Base-by-base conservation (phyloP, 2,329 filamentous ascomycete species). In the Beauveria scarabaeidicola region DNA sequence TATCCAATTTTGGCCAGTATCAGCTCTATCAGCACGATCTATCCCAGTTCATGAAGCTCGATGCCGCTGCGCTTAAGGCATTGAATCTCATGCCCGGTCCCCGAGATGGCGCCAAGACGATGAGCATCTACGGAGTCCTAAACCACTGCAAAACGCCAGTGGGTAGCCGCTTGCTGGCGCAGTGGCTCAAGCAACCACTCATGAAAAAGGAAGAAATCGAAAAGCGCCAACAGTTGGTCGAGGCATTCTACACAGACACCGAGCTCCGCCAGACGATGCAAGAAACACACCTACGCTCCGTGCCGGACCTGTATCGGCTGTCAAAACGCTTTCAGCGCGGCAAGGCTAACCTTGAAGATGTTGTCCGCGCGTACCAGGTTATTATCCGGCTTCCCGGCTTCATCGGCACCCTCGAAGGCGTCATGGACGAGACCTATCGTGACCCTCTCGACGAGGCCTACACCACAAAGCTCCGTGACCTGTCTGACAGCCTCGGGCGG, bases 91-190 rank as follows among this genome's bases (percentile, higher is more conserved):
- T 99, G 92, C 95, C 94, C 5, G 93, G 94, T 5, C 90, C 90
- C 0, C 86, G 91, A 64, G 94, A 99, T 69, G 94, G 94, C 2
- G 84, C 91, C n/a, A 97, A 97, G 77, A 95, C 85, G 1, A 99
- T 99, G 94, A 97, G 92, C 69, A 73, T 99, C 56, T 99, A 90
- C 67, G 94, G 94, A 0, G 77, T 99, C 19, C 79, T 99, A 46
- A 97, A 99, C 68, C 92, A 97, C 73, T 99, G 94, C 85, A 97
- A 96, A 73, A 99, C 94, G 1, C 90, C 94, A 0, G 86, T 96
- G 1, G 94, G 94, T 15, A 96, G 92, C 68, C 83, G 95, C 52
- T 73, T 99, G 61, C 78, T 99, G 32, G 88, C 93, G 1, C 95
- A 99, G 70, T 99, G 94, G 94, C 78, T 99, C 57, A 99, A 99